These are phyloP conservation scores for Solanum pinnatisectum DNA, from an alignment of 257 asterid genomes.

Conservation along the genomic window DNA sequence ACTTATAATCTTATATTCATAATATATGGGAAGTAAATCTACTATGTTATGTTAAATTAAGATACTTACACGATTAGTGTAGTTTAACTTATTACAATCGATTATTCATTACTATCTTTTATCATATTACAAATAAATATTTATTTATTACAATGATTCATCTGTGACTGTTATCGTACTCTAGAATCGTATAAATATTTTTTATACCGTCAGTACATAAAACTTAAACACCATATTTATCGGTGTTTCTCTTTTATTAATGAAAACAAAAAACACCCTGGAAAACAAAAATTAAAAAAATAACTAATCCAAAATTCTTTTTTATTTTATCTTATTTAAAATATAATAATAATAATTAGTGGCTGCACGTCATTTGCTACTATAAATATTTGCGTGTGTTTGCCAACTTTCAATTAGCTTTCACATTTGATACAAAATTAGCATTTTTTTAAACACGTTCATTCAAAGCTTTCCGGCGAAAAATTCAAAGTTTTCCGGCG, in stretches of 20 bases:
- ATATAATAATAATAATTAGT: neutral
- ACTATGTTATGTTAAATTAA: neutral
- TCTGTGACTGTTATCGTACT: rapidly evolving
- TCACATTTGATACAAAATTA: neutral
- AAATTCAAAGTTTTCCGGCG: neutral
- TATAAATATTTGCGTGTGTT: neutral
- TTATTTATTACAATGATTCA: neutral
- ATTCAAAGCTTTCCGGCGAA: neutral
- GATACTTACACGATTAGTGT: neutral
- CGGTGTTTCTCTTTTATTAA: neutral
- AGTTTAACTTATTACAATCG: neutral
- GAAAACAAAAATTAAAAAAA: too few species aligned
- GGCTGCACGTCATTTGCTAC: neutral
- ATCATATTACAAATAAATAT: neutral
- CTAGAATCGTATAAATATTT: neutral
- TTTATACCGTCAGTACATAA: neutral
- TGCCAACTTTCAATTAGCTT: neutral
- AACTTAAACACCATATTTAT: neutral
- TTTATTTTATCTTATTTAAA: neutral
- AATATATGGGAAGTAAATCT: neutral
- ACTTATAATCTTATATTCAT: neutral
- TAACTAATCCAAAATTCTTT: neutral
- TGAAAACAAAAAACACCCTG: neutral
- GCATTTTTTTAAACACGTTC: neutral
- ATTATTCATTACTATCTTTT: neutral